These are phyloP conservation scores for Persicaria tinctoria DNA, from an alignment of 148 eudicot species.

Conservation along the genomic window DNA sequence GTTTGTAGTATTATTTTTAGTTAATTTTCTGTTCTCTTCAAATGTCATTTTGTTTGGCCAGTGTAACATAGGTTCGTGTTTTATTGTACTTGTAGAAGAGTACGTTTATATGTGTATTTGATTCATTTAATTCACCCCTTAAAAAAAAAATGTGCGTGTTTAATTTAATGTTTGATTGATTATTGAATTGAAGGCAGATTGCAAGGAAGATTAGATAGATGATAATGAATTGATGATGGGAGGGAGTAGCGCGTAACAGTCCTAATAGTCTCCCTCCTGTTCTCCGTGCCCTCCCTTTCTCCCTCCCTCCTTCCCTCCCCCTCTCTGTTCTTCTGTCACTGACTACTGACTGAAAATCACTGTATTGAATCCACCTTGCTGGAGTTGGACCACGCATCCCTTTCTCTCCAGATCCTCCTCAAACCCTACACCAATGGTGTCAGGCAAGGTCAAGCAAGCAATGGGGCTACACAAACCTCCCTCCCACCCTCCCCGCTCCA, in stretches of 20 bases:
- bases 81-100: no score
- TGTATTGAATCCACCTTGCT: neutral
- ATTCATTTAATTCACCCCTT: no score
- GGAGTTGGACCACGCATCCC: neutral
- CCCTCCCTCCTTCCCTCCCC: slow-evolving; percentile 4
- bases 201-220: no score
- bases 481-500: slow-evolving; percentile 17
- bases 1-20: no score
- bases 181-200: no score
- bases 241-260: neutral
- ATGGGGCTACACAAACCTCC: slow-evolving; percentile 61
- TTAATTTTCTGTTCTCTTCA: no score
- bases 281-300: slow-evolving; percentile 19
- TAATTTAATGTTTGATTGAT: no score
- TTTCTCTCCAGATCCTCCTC: neutral
- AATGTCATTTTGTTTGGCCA: no score
- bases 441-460: slow-evolving; percentile 63
- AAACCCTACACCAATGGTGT: slow-evolving; percentile 40
- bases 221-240: no score
- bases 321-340: neutral
- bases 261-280: slow-evolving; percentile 16
- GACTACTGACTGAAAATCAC: neutral
- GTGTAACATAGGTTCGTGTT: no score
- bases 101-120: no score
- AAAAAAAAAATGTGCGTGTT: no score